Percentiles rank a stretch among this genome's conserved stretches.
These are phyloP conservation scores for Umbelopsis vinacea DNA, from an alignment of 192 early-diverging fungal genomes.

Conservation along the genomic window DNA sequence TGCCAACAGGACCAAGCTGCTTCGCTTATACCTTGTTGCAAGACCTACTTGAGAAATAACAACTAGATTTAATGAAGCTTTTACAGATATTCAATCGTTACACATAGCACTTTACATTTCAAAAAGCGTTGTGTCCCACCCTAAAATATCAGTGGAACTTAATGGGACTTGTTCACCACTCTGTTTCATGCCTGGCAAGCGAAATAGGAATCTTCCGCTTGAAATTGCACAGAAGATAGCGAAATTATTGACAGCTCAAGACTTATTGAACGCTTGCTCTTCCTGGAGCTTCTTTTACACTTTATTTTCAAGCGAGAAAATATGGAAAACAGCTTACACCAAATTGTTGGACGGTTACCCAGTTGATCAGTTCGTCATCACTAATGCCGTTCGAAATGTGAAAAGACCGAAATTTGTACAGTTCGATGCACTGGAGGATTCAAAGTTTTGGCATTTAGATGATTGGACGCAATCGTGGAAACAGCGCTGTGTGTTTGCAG, in stretches of 20 bases:
- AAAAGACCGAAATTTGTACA: not conserved
- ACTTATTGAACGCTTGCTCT: not conserved
- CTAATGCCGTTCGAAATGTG: not conserved
- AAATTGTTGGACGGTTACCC: not conserved
- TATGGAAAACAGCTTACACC: not conserved
- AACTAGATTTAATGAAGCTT: no score
- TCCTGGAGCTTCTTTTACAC: not conserved
- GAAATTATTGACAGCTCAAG: not conserved
- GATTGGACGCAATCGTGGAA: not conserved
- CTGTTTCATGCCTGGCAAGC: not conserved
- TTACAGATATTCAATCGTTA: no score
- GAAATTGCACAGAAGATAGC: not conserved
- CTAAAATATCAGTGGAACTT: not conserved
- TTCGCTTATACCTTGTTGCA: no score
- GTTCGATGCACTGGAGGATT: not conserved
- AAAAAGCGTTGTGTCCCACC: not conserved
- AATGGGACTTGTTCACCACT: not conserved
- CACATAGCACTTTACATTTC: no score
- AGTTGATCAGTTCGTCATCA: not conserved
- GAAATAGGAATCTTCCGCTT: not conserved
- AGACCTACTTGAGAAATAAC: no score
- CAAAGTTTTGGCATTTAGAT: not conserved
- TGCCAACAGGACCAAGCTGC: no score
- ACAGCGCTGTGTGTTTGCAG: not conserved
- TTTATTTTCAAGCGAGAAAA: not conserved